Evolutionary conservation across 306 rosid genomes (phyloP).

Genomic region (Trifolium dubium): DNA sequence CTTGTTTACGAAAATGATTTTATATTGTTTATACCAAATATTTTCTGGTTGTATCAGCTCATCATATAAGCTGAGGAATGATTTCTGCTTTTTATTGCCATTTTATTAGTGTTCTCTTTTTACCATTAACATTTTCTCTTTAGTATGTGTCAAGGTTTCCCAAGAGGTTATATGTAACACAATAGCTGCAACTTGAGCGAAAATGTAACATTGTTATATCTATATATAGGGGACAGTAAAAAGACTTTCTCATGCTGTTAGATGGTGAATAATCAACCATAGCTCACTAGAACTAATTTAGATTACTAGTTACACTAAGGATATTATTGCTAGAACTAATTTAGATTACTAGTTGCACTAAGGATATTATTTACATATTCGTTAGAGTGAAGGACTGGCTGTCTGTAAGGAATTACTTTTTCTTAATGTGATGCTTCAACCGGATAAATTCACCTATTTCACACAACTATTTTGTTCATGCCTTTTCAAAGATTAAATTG

Average conservation of each 20-base stretch:
- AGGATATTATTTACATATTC: not conserved
- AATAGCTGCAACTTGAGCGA: not conserved
- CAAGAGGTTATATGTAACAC: not conserved
- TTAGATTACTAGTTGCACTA: not conserved
- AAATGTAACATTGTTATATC: not conserved
- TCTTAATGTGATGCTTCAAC: not conserved
- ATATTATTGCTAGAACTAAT: not conserved
- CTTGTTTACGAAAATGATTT: not conserved
- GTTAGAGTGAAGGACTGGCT: not conserved
- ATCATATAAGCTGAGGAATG: not conserved
- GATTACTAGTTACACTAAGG: not conserved
- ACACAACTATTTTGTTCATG: slow-evolving; percentile 3
- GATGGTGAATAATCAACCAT: not conserved
- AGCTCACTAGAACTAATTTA: not conserved
- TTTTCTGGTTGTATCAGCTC: not conserved
- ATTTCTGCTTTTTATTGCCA: not conserved
- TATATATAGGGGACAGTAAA: not conserved
- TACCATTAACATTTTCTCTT: not conserved
- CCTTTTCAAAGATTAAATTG: not conserved
- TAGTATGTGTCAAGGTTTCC: not conserved
- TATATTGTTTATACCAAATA: not conserved
- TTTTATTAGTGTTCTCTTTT: not conserved
- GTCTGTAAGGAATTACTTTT: not conserved
- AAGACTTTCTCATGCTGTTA: not conserved
- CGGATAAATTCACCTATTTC: not conserved